Evolutionary conservation across 2,329 filamentous ascomycete genomes (phyloP).

Genomic region (Aspergillus aculeatus): DNA sequence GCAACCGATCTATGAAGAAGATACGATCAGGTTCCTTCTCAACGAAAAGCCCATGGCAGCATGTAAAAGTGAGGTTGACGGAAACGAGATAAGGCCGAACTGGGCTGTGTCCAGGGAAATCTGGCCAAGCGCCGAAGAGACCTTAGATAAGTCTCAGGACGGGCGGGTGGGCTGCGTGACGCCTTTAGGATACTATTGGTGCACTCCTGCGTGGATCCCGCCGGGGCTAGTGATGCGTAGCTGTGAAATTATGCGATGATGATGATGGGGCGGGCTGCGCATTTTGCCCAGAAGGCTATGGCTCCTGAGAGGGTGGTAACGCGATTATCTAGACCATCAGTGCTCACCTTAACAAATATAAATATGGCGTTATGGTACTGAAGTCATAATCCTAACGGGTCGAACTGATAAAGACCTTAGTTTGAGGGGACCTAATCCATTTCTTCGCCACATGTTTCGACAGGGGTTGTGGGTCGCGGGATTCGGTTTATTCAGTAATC

Average conservation of each 20-base stretch:
- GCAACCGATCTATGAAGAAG: neutral
- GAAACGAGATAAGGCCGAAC: neutral
- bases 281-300: neutral
- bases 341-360: neutral
- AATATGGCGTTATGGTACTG: neutral
- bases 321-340: neutral
- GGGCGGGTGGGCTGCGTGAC: constrained; percentile 1
- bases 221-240: constrained; percentile 1
- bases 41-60: neutral
- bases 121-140: constrained; percentile 5
- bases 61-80: neutral
- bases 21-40: neutral
- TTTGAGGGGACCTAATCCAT: neutral
- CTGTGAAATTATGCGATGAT: neutral
- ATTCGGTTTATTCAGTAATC: neutral
- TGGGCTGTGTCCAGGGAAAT: neutral
- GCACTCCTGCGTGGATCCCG: neutral
- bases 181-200: neutral
- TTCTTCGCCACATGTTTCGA: neutral
- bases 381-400: neutral
- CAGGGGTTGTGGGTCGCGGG: neutral
- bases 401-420: neutral
- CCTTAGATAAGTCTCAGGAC: neutral
- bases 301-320: neutral
- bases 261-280: neutral